Conservation (phyloP, 2,329 filamentous ascomycete species). For the Orbilia oligospora region DNA sequence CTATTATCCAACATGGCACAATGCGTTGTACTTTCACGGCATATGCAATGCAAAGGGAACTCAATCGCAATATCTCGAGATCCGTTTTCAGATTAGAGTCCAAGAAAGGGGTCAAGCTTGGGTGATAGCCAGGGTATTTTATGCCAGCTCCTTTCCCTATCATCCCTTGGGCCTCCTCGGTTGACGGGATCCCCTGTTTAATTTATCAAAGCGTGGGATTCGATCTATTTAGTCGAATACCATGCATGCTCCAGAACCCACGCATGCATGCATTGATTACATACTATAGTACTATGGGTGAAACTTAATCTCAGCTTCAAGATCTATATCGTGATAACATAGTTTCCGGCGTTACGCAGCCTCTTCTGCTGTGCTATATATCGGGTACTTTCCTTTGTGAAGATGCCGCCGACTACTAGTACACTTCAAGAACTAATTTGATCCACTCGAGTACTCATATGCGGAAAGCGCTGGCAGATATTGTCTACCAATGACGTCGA, state of each 20-base stretch:
- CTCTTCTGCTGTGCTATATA: neutral
- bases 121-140: neutral
- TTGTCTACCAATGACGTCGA: neutral
- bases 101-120: conserved; percentile 39
- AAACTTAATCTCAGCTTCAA: conserved; percentile 24
- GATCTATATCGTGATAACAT: neutral
- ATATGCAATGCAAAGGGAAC: conserved; percentile 36
- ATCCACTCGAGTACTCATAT: too few species aligned
- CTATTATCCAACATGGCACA: conserved; percentile 38
- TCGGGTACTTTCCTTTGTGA: neutral
- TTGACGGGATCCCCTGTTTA: neutral
- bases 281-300: neutral
- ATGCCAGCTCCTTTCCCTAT: neutral
- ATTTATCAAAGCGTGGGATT: conserved; percentile 2
- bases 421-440: too few species aligned
- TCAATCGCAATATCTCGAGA: conserved; percentile 18
- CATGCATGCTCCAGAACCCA: neutral
- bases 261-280: neutral
- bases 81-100: conserved; percentile 29
- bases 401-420: neutral
- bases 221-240: neutral
- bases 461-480: neutral
- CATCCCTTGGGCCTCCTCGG: neutral
- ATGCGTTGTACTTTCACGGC: conserved; percentile 44
- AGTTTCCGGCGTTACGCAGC: conserved; percentile 3